Evolutionary conservation across 75 land plant genomes (phyloP), one percentile per base, ranked within the genome.

Genomic region (Sequoia sempervirens): DNA sequence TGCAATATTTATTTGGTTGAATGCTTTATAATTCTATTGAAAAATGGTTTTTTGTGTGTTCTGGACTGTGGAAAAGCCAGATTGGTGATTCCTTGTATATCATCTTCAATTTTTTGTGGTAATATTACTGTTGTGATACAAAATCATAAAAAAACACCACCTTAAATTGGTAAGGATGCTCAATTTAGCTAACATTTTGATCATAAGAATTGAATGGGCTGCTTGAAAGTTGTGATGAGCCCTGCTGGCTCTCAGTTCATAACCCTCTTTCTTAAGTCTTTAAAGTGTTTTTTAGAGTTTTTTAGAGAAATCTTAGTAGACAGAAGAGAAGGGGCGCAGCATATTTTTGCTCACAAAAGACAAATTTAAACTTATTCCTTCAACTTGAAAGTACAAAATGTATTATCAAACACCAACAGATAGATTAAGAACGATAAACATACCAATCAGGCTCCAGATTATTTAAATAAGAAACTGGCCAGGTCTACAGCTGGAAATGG

Each of bases 1-100:
- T 40, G 36, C 20, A 54, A 18, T 47, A 36, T 79, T 80, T 52
- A n/a, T 34, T 84, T 84, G 54, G 38, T 81, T 79, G 83, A 0
- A 13, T 79, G 56, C 15, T 47, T 14, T 23, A 4, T 54, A 54
- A 30, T 52, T 75, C 40, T 37, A 13, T 18, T 73, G 64, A 20
- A 56, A 56, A 18, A 20, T 7, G 73, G 32, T 7, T 10, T 69
- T 28, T 69, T 28, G n/a, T 68, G 11, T 2, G 2, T 30, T 32
- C 14, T 30, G 34, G 11, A 69, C 70, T 32, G 14, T 69, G 32
- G 36, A 14, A 2, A 9, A 10, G 36, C 10, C 11, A 69, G 36
- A 69, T 69, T 8, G 73, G 36, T 69, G 36, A 10, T 30, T 69
- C 36, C 30, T 69, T 69, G 73, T 69, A 20, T 58, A 32, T 32